Conservation (phyloP, 257 asterid species). For the Voacanga thouarsii region DNA sequence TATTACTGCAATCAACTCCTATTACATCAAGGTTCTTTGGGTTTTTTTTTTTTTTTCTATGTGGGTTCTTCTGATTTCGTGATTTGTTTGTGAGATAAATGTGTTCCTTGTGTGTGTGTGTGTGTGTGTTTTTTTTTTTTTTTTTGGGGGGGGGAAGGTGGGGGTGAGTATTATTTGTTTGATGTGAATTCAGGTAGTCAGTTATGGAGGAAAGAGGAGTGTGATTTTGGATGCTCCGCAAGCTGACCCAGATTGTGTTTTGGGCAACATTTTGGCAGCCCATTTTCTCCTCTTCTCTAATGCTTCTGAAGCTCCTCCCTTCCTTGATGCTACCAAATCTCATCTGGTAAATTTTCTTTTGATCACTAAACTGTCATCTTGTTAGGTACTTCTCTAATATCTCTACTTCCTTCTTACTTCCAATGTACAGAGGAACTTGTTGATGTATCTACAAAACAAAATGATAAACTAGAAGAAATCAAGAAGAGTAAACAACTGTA, state of each 20-base stretch:
- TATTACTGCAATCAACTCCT: no score
- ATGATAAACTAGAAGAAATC: neutral
- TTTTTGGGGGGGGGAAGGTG: no score
- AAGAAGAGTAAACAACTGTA: neutral
- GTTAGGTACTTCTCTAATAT: slow-evolving; percentile 82
- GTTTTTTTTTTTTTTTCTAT: no score
- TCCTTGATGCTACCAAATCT: slow-evolving; percentile 68
- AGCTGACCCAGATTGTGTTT: slow-evolving; percentile 80
- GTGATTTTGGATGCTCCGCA: slow-evolving; percentile 86
- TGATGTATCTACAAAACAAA: slow-evolving; percentile 62
- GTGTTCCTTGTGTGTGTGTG: neutral
- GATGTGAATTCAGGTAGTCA: slow-evolving; percentile 49
- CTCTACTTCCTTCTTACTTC: slow-evolving; percentile 86
- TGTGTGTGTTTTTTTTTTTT: no score
- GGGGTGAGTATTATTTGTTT: neutral
- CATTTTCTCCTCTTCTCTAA: slow-evolving; percentile 54
- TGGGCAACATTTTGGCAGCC: slow-evolving; percentile 83
- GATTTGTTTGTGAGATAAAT: no score
- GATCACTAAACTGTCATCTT: slow-evolving; percentile 20
- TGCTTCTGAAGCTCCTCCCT: slow-evolving; percentile 43
- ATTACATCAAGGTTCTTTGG: no score
- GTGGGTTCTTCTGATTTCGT: no score
- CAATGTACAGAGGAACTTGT: slow-evolving; percentile 80
- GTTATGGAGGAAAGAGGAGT: no score
- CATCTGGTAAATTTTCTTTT: slow-evolving; percentile 42